Base-by-base conservation (phyloP, 148 eudicot genomes). In the Rhododendron williamsianum region DNA sequence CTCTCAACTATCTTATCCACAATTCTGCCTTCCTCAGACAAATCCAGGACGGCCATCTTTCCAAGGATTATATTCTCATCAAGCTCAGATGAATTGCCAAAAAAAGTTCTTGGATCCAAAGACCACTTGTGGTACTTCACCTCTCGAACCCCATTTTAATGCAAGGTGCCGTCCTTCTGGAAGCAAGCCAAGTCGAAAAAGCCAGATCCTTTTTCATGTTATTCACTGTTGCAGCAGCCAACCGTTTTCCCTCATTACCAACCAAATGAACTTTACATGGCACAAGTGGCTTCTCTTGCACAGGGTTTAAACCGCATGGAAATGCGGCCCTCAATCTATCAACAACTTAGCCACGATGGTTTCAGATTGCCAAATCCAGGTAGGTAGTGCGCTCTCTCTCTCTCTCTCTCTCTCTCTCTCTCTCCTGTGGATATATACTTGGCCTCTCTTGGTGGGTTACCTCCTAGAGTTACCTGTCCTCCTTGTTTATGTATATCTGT, bases 321-420 rank as follows among this genome's bases (percentile, higher is more conserved):
- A 56, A 81, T 19, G 13, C 19, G 41, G 16, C 48, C 71, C 30
- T n/a, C 49, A 41, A 60, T 35, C 45, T 58, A 38, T 58, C 83
- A 19, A 19, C 72, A 36, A 56, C 30, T 16, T 58, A 36, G 33
- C 73, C 21, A 81, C 25, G 51, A 25, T 49, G 73, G 72, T 38
- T 81, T 58, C n/a, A 36, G 49, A 19, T 56, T 81, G 83, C 73
- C 73, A 81, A 81, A 81, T 81, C 51, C 83, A 81, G 83, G 72
- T 81, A 46, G 36, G 19, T 16, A 38, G 11, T 3, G n/a, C 52
- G 9, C 25, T 18, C 6, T 19, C 43, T 18, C 4, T 41, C 43
- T 41, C 43, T 41, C 43, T 41, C 43, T 41, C 43, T 41, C 43
- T 41, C 43, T 41, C 43, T 41, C 43, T 41, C 43, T 41, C 43